Evolutionary conservation across 441 rosid species (phyloP), one percentile per base, ranked within the genome.

Genomic region (Aleurites moluccanus): DNA sequence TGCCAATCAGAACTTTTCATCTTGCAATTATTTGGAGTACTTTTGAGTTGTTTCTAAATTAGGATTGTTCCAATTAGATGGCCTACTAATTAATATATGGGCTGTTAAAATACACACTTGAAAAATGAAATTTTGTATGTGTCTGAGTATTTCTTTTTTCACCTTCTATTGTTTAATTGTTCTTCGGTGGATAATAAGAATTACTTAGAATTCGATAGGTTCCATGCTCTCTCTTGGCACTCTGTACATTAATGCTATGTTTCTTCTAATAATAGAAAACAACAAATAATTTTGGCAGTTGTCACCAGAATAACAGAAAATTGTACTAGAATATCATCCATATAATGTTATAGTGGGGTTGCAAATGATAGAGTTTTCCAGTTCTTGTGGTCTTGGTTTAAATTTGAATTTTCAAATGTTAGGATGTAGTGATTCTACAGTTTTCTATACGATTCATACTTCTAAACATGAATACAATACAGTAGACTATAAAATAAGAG

Each of bases 331-430:
- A 72, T 61, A 47, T 27, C 14, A 45, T 27, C 15, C 27, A 38
- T 38, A 23, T 56, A 8, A 6, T 72, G 38, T 25, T 45, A 59
- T 10, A 15, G 14, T 27, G 10, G 60, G 52, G 28, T 16, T 69
- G 49, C 18, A 38, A 23, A 72, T 55, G 75, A 16, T 16, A 49
- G 0, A 23, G 44, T 47, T 47, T 49, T 63, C 25, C 33, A 23
- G 50, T 11, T 65, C 27, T 70, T 69, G 1, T 57, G 75, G 44
- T 44, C 35, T 69, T 55, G 18, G 42, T 30, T 6, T 47, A 25
- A 42, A 50, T 73, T 63, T 69, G 49, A 77, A 20, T 27, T 73
- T 50, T 73, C 53, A 50, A 10, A 59, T 25, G 52, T 61, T 68
- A 10, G 67, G 11, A 55, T 30, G 11, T 38, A 49, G 7, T 14